phyloP scores from a whole-genome alignment of 139 green algal species.

The Picochlorum costavermella region DNA sequence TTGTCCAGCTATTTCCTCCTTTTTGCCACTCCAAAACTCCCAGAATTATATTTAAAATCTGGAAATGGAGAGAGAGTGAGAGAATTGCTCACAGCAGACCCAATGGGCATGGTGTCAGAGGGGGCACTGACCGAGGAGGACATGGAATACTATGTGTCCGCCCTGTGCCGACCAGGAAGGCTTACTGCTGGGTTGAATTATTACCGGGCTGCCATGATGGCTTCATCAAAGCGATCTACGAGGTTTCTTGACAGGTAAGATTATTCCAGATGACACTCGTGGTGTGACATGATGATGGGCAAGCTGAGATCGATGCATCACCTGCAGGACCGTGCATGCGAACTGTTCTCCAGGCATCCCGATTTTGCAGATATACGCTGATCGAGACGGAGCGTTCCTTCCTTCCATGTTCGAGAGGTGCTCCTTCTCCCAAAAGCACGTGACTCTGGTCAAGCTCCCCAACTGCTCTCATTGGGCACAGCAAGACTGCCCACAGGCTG shows the following conservation, averaged over 20 bases:
- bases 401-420: background rate
- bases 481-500: constrained; percentile 15
- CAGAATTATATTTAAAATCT: constrained; percentile 3
- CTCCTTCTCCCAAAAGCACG: background rate
- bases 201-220: constrained; percentile 21
- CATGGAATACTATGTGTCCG: constrained; percentile 2
- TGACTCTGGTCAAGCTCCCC: background rate
- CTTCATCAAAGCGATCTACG: background rate
- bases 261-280: background rate
- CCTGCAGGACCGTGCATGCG: background rate
- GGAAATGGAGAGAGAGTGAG: background rate
- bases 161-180: constrained; percentile 18
- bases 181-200: constrained; percentile 35
- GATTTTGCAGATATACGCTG: constrained; percentile 14
- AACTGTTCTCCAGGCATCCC: constrained; percentile 1
- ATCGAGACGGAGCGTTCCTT: constrained; percentile 5
- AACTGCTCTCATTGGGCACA: constrained; percentile 15
- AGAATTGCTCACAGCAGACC: background rate
- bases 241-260: background rate
- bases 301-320: no score
- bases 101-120: constrained; percentile 1
- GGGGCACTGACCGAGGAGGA: constrained; percentile 7
- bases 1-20: constrained; percentile 41
- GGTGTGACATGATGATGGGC: no score
- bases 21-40: constrained; percentile 12